These are phyloP conservation scores for Circinella minor DNA, from an alignment of 371 early-diverging fungal genomes.

Conservation along the genomic window DNA sequence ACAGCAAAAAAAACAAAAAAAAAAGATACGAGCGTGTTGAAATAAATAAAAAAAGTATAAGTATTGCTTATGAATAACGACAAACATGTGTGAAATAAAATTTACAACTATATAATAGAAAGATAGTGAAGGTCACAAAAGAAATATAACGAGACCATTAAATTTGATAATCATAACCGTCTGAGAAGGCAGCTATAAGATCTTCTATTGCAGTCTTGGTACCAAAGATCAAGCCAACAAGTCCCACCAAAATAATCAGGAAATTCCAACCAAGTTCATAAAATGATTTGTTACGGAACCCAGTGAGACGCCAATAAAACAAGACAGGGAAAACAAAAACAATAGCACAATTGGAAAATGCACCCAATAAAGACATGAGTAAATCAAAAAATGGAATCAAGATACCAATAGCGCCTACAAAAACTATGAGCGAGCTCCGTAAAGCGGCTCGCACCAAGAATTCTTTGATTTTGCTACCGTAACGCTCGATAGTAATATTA, in stretches of 20 bases:
- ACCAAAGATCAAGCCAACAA: conserved; percentile 78
- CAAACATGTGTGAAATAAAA: no score
- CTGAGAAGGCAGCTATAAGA: conserved; percentile 38
- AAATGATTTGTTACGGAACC: conserved; percentile 56
- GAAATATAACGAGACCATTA: neutral
- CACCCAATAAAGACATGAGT: conserved; percentile 83
- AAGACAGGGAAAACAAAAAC: conserved; percentile 85
- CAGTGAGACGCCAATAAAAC: conserved; percentile 77
- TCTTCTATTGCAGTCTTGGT: conserved; percentile 69
- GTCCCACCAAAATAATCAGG: conserved; percentile 64
- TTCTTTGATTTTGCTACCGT: conserved; percentile 51
- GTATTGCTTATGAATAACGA: no score
- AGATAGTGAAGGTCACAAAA: no score
- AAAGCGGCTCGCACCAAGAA: conserved; percentile 59
- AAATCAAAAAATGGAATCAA: conserved; percentile 80
- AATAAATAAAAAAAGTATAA: no score
- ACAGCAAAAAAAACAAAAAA: no score
- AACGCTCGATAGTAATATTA: conserved; percentile 49
- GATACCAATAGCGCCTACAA: conserved; percentile 66
- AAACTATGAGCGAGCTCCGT: conserved; percentile 55
- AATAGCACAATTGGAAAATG: conserved; percentile 74
- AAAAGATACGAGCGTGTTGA: no score
- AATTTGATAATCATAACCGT: neutral
- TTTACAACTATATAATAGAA: no score
- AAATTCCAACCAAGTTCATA: conserved; percentile 61